Evolutionary conservation across 2,329 filamentous ascomycete species (phyloP).

Genomic region (Colletotrichum cuscutae): DNA sequence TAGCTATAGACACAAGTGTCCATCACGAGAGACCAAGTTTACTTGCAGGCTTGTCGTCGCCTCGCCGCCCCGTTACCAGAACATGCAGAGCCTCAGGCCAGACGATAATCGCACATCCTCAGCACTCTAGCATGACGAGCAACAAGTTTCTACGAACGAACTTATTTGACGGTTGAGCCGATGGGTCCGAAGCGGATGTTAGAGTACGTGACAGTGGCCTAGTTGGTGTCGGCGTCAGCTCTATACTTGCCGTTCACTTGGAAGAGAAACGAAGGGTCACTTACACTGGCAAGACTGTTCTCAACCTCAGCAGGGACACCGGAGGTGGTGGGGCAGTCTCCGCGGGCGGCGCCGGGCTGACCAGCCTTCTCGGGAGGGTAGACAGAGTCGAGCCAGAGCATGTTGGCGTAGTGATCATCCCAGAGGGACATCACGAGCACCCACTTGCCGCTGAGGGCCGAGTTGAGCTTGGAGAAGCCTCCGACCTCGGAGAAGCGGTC

Average conservation of each 20-base stretch:
- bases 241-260: neutral
- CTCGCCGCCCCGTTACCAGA: neutral
- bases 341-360: slow-evolving; percentile 39
- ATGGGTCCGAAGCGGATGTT: slow-evolving; percentile 60
- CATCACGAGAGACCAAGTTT: neutral
- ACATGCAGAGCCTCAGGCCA: neutral
- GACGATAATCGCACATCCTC: neutral
- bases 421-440: slow-evolving; percentile 72
- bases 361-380: slow-evolving; percentile 55
- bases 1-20: neutral
- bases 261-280: neutral
- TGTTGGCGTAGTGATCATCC: slow-evolving; percentile 67
- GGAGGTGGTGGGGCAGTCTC: slow-evolving; percentile 39
- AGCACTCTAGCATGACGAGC: neutral
- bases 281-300: slow-evolving; percentile 34
- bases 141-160: neutral
- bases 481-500: slow-evolving; percentile 63
- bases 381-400: slow-evolving; percentile 76
- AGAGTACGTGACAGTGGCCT: slow-evolving; percentile 55
- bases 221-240: neutral
- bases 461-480: slow-evolving; percentile 65
- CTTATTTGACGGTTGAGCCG: slow-evolving; percentile 48
- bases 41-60: neutral
- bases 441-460: slow-evolving; percentile 67
- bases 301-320: slow-evolving; percentile 41